phyloP scores from a whole-genome alignment of 2,329 filamentous ascomycete species.

The Setomelanomma holmii region DNA sequence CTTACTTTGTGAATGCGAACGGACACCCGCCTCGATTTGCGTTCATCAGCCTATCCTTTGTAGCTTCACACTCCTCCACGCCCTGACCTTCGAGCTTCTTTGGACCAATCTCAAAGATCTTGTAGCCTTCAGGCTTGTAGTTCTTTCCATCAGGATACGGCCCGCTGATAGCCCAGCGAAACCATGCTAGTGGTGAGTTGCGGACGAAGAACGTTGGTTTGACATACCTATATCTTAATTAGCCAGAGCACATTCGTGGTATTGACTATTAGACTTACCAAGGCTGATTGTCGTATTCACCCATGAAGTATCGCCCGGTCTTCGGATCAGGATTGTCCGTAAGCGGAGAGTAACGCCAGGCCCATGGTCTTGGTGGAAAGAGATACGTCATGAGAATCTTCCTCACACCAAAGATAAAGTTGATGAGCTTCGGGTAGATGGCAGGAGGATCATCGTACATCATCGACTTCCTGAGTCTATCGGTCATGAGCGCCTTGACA shows the following conservation, averaged over 20 bases:
- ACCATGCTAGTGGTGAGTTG: slow-evolving; percentile 22
- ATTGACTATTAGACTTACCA: slow-evolving; percentile 48
- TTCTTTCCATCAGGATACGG: slow-evolving; percentile 68
- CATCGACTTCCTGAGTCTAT: slow-evolving; percentile 70
- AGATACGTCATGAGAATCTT: slow-evolving; percentile 66
- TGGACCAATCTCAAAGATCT: slow-evolving; percentile 69
- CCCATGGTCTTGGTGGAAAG: slow-evolving; percentile 61
- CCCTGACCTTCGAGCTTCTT: slow-evolving; percentile 59
- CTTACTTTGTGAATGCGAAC: slow-evolving; percentile 25
- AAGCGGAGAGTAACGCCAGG: slow-evolving; percentile 38
- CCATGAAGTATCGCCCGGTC: slow-evolving; percentile 31
- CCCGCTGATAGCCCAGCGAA: slow-evolving; percentile 64
- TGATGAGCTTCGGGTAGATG: slow-evolving; percentile 50
- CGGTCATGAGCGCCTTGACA: slow-evolving; percentile 68
- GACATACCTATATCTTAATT: slow-evolving; percentile 28
- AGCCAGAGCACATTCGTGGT: not conserved
- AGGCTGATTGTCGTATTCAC: slow-evolving; percentile 30
- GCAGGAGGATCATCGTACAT: slow-evolving; percentile 48
- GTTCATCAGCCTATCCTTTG: slow-evolving; percentile 31
- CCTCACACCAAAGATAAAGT: slow-evolving; percentile 59
- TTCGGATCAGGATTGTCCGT: slow-evolving; percentile 59
- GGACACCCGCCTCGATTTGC: slow-evolving; percentile 39
- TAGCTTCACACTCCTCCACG: slow-evolving; percentile 31
- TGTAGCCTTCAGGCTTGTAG: slow-evolving; percentile 61
- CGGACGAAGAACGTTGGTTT: slow-evolving; percentile 26